phyloP scores from a whole-genome alignment of 2,329 filamentous ascomycete species.

The Aspergillus sp. region DNA sequence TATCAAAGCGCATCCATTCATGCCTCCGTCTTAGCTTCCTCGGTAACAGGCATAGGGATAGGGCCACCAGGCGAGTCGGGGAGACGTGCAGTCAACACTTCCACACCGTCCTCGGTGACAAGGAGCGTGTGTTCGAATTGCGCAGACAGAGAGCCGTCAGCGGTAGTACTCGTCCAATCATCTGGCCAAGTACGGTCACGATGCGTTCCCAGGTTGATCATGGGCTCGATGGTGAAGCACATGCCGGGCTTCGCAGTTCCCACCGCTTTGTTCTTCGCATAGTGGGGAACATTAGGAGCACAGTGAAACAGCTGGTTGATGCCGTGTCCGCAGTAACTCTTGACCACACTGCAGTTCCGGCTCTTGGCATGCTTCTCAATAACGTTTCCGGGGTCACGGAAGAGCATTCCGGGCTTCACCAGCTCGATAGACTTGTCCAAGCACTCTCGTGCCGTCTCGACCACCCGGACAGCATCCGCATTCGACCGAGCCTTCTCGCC shows the following conservation, averaged over 20 bases:
- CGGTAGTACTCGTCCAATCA: constrained; percentile 95
- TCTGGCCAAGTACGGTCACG: constrained; percentile 96
- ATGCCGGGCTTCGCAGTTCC: constrained; percentile 92
- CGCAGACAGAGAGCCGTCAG: constrained; percentile 83
- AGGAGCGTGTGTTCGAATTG: constrained; percentile 92
- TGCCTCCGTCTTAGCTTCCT: constrained; percentile 21
- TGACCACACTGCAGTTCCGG: constrained; percentile 82
- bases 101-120: constrained; percentile 78
- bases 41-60: constrained; percentile 54
- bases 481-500: constrained; percentile 82
- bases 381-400: constrained; percentile 88
- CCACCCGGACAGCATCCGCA: constrained; percentile 82
- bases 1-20: constrained; percentile 1
- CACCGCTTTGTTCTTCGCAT: constrained; percentile 97
- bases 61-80: constrained; percentile 74
- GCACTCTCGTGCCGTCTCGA: constrained; percentile 86
- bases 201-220: constrained; percentile 91
- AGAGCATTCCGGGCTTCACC: constrained; percentile 88
- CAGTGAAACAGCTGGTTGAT: constrained; percentile 93
- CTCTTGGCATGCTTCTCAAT: constrained; percentile 95
- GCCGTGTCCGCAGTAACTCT: constrained; percentile 94
- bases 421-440: constrained; percentile 86
- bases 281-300: constrained; percentile 92
- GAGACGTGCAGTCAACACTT: constrained; percentile 73
- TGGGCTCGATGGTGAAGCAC: constrained; percentile 99